Evolutionary conservation across 2,329 filamentous ascomycete genomes (phyloP).

Genomic region (Neonectria sp.): DNA sequence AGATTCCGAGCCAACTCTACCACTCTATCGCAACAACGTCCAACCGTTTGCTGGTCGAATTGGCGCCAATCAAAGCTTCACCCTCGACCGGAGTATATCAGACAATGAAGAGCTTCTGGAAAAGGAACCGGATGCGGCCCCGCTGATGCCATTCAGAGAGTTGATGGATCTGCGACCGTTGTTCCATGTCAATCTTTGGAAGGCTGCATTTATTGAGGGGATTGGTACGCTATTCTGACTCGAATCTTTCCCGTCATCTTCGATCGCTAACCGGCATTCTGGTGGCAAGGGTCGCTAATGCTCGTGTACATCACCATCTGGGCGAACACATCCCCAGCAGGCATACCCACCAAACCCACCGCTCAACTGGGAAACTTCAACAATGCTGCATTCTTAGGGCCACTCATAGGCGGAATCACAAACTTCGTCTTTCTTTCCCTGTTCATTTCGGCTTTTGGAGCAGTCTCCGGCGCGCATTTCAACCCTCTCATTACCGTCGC

Average conservation of each 20-base stretch:
- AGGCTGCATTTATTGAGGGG: slow-evolving; percentile 58
- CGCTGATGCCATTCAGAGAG: slow-evolving; percentile 55
- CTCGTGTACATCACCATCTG: slow-evolving; percentile 43
- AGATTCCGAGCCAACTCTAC: background rate
- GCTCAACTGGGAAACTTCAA: slow-evolving; percentile 39
- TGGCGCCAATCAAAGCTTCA: slow-evolving; percentile 39
- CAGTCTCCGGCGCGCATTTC: slow-evolving; percentile 67
- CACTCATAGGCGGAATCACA: slow-evolving; percentile 48
- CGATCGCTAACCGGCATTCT: background rate
- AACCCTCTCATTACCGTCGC: slow-evolving; percentile 69
- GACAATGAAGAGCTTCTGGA: slow-evolving; percentile 41
- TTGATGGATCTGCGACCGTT: slow-evolving; percentile 54
- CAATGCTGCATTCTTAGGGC: slow-evolving; percentile 48
- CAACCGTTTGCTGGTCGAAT: slow-evolving; percentile 40
- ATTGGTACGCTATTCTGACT: slow-evolving; percentile 35
- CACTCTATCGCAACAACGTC: slow-evolving; percentile 30
- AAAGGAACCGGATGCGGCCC: slow-evolving; percentile 58
- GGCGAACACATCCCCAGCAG: slow-evolving; percentile 31
- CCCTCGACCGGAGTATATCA: background rate
- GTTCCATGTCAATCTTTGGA: slow-evolving; percentile 54
- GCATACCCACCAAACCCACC: slow-evolving; percentile 30
- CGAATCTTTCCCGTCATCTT: background rate
- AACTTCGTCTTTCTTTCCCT: slow-evolving; percentile 58
- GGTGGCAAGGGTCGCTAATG: slow-evolving; percentile 33
- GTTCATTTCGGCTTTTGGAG: slow-evolving; percentile 65